These are phyloP conservation scores for Karstenula rhodostoma DNA, from an alignment of 2,329 filamentous ascomycete genomes.

Conservation along the genomic window DNA sequence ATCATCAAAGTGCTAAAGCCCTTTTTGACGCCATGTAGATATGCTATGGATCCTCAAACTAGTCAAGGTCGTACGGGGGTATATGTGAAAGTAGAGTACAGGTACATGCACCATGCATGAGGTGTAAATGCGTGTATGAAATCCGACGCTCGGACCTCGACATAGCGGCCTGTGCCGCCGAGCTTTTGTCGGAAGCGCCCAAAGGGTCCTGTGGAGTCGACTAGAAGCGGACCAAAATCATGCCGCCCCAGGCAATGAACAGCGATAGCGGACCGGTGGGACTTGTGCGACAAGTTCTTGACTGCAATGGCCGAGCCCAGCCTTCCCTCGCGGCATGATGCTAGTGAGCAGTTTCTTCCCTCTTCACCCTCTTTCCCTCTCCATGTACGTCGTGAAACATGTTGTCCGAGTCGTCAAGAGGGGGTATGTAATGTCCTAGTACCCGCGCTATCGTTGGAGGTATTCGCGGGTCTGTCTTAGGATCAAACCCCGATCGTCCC, in stretches of 20 bases:
- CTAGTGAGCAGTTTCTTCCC: background rate
- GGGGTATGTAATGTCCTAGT: background rate
- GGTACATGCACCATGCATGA: conserved; percentile 3
- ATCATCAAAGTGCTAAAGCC: background rate
- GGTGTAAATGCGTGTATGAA: background rate
- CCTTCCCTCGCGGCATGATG: background rate
- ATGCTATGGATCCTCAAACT: conserved; percentile 5
- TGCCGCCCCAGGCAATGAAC: too few species aligned
- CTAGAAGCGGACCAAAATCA: background rate
- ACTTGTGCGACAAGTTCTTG: background rate
- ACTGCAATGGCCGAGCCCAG: background rate
- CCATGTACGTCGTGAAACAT: conserved; percentile 1
- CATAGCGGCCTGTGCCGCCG: background rate
- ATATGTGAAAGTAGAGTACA: conserved; percentile 13
- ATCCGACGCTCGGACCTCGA: background rate
- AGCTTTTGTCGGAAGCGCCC: background rate
- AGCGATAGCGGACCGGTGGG: background rate
- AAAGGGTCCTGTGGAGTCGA: background rate
- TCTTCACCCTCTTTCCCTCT: background rate
- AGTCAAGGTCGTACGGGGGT: conserved; percentile 6
- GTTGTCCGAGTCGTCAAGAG: conserved; percentile 1
- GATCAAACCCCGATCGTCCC: background rate
- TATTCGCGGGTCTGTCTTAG: background rate
- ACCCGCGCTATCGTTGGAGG: background rate
- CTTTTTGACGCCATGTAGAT: background rate